Conservation (phyloP, 768 basidiomycete species). For the Cyclocybe aegerita region DNA sequence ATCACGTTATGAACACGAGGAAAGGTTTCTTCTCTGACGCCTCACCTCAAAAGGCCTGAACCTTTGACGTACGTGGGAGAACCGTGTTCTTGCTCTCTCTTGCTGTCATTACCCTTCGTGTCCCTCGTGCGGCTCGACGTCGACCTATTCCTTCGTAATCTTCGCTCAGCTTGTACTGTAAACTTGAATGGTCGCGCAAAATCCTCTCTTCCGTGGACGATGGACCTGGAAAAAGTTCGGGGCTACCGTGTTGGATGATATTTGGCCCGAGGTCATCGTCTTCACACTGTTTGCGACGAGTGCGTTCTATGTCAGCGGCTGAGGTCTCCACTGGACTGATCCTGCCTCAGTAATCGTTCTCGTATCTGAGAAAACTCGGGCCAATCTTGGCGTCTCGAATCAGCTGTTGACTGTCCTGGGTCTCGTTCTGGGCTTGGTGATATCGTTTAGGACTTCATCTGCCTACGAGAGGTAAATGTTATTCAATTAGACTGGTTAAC, state of each 20-base stretch:
- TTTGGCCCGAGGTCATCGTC: slow-evolving; percentile 61
- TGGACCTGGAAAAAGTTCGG: slow-evolving; percentile 53
- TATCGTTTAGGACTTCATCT: slow-evolving; percentile 72
- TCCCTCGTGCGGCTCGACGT: too few species aligned
- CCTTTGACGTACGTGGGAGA: too few species aligned
- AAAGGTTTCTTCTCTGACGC: too few species aligned
- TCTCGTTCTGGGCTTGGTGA: slow-evolving; percentile 70
- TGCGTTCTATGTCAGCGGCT: slow-evolving; percentile 21
- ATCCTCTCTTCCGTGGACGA: slow-evolving; percentile 42
- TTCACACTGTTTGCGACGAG: slow-evolving; percentile 58
- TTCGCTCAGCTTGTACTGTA: too few species aligned
- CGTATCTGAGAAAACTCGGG: slow-evolving; percentile 48
- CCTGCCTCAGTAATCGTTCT: slow-evolving; percentile 49
- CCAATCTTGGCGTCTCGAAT: slow-evolving; percentile 49
- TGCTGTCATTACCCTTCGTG: too few species aligned
- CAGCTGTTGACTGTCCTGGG: slow-evolving; percentile 68
- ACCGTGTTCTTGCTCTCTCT: too few species aligned
- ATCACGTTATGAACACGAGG: too few species aligned
- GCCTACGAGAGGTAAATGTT: slow-evolving; percentile 57
- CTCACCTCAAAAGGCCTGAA: too few species aligned
- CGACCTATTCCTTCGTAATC: too few species aligned
- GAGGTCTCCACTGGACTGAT: neutral
- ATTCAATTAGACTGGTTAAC: too few species aligned
- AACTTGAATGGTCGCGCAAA: slow-evolving; percentile 18
- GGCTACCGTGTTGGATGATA: slow-evolving; percentile 60